A percentile compares a stretch with the other conserved stretches of the same genome.
Evolutionary conservation across 1,139 yeast species (phyloP).

Genomic region (Suzukiozyma palmioleophila): DNA sequence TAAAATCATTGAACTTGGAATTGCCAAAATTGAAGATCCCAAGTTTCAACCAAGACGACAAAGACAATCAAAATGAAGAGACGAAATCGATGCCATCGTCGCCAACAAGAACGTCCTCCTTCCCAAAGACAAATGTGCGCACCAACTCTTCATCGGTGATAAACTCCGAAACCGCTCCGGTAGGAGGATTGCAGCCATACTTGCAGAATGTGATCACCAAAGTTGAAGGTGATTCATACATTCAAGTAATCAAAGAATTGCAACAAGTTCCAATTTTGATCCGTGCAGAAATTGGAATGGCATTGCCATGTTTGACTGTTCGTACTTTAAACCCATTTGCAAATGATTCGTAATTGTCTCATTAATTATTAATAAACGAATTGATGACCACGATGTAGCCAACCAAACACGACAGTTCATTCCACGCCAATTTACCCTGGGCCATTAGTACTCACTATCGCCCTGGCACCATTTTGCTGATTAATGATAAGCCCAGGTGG

Average conservation of each 20-base stretch:
- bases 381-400: background rate
- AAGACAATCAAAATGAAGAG: slow-evolving; percentile 8
- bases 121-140: slow-evolving; percentile 19
- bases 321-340: slow-evolving; percentile 88
- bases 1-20: slow-evolving; percentile 45
- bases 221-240: slow-evolving; percentile 54
- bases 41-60: slow-evolving; percentile 7
- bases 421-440: too few species aligned
- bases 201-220: slow-evolving; percentile 53
- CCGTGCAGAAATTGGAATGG: slow-evolving; percentile 92
- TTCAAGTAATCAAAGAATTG: slow-evolving; percentile 81
- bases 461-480: too few species aligned
- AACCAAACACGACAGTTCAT: too few species aligned
- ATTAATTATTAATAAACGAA: background rate
- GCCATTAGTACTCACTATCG: too few species aligned
- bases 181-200: slow-evolving; percentile 49
- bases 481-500: too few species aligned
- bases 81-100: slow-evolving; percentile 26
- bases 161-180: slow-evolving; percentile 13
- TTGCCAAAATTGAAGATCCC: slow-evolving; percentile 53
- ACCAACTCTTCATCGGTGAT: slow-evolving; percentile 22
- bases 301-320: slow-evolving; percentile 90
- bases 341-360: background rate
- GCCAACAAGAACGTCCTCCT: slow-evolving; percentile 21
- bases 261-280: slow-evolving; percentile 78